Percentiles rank a stretch among this genome's conserved stretches.
Evolutionary conservation across 2,329 filamentous ascomycete species (phyloP).

Genomic region (Talaromyces albobiverticillius): DNA sequence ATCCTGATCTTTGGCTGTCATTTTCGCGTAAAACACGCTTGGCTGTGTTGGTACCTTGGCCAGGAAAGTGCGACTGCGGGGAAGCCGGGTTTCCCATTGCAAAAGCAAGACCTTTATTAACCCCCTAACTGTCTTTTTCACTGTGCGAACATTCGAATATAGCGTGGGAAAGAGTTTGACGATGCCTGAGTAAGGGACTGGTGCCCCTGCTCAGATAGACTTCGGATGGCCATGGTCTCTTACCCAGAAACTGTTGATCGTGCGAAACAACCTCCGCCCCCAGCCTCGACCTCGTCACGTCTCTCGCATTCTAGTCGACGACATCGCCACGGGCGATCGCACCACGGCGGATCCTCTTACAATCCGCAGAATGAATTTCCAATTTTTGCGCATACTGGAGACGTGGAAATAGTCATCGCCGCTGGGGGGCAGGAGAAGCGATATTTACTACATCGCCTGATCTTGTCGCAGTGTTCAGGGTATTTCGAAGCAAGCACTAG

Average conservation of each 20-base stretch:
- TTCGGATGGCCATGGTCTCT: constrained; percentile 33
- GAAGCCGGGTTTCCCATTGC: background rate
- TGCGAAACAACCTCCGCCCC: constrained; percentile 59
- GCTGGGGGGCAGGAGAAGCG: constrained; percentile 69
- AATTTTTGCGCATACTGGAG: constrained; percentile 82
- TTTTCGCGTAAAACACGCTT: background rate
- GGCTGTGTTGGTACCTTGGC: background rate
- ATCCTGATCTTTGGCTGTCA: background rate
- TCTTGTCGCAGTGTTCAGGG: constrained; percentile 82
- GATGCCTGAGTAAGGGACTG: constrained; percentile 14
- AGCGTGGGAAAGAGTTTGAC: background rate
- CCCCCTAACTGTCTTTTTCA: background rate
- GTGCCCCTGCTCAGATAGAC: constrained; percentile 12
- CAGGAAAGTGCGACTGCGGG: background rate
- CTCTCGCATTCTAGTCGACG: constrained; percentile 58
- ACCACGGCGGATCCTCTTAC: constrained; percentile 68
- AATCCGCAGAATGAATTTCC: constrained; percentile 87
- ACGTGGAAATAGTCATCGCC: constrained; percentile 83
- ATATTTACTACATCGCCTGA: constrained; percentile 84
- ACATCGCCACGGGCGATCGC: constrained; percentile 77
- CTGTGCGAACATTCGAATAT: background rate
- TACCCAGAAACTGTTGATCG: constrained; percentile 48
- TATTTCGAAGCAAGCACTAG: constrained; percentile 84
- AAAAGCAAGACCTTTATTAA: no score
- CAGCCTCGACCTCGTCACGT: constrained; percentile 64